Evolutionary conservation across 805 yeast genomes (phyloP).

Genomic region (Candida montana): DNA sequence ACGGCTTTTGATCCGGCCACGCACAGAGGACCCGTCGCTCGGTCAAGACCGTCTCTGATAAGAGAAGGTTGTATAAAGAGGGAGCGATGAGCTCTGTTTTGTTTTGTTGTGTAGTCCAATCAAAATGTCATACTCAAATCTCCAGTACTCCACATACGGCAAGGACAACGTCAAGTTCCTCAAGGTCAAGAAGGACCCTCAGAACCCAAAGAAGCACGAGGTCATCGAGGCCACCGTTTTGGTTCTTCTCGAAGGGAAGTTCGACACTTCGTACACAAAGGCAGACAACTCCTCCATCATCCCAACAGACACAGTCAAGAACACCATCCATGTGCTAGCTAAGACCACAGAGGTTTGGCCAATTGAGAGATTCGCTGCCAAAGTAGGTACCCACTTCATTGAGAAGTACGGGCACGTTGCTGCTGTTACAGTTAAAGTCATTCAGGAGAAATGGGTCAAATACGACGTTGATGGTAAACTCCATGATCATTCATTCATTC

Average conservation of each 20-base stretch:
- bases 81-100: neutral
- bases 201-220: constrained; percentile 69
- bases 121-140: constrained; percentile 22
- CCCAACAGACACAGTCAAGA: constrained; percentile 92
- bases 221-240: constrained; percentile 81
- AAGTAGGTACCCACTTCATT: constrained; percentile 75
- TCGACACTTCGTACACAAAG: constrained; percentile 75
- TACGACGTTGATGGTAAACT: constrained; percentile 65
- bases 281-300: constrained; percentile 89
- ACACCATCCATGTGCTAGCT: constrained; percentile 80
- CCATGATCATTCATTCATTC: constrained; percentile 80
- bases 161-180: constrained; percentile 90
- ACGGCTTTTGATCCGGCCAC: neutral
- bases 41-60: constrained; percentile 1
- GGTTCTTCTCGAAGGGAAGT: constrained; percentile 69
- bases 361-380: constrained; percentile 84
- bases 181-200: constrained; percentile 76
- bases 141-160: constrained; percentile 67
- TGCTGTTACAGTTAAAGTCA: constrained; percentile 61
- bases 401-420: constrained; percentile 71
- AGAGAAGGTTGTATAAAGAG: neutral
- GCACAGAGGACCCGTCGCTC: neutral
- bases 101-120: too few relatives aligned
- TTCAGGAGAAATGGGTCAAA: constrained; percentile 78
- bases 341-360: constrained; percentile 84